Base-by-base conservation (phyloP, 331 rosid species). In the Phaseolus coccineus region DNA sequence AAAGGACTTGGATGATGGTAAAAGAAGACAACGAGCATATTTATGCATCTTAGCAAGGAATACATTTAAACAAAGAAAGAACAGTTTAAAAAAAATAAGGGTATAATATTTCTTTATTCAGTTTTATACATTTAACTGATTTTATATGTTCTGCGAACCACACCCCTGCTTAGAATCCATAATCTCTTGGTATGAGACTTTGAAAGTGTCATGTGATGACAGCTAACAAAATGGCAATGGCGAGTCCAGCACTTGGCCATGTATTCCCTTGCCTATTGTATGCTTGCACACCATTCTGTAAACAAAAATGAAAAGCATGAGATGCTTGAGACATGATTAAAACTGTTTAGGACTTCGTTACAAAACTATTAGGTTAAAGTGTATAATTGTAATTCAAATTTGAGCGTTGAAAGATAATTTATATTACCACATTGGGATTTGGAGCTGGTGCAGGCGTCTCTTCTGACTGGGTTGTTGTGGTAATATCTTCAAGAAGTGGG, bases 381-480 rank as follows among this genome's bases (percentile, higher is more conserved):
- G 11, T 27, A 27, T 4, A 25, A 58, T 12, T 58, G 19, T 10
- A 12, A 28, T 11, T 27, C 31, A 61, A 62, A 31, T 62, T 30
- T 33, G 15, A 63, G 69, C 0, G 6, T 0, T 63, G 4, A 37
- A 63, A 64, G 47, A 37, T 8, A 64, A n/a, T 42, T 11, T 46
- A 12, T 4, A 10, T 79, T 87, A 94, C 98, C 94, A 15, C 70
- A 72, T 87, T 51, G 67, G 82, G 78, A 73, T 75, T 85, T 65
- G 98, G 98, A 70, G 98, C 88, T 71, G 98, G 98, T 46, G 97
- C 83, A 6, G 97, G 94, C 4, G 90, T 55, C 4, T 91, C 96
- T 58, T 81, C 91, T 7, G 95, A 74, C 6, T 82, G 70, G 0
- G 72, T 85, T 46, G 22, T 19, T 19, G 83, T 84, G 19, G 81